phyloP scores from a whole-genome alignment of 192 early-diverging fungal genomes.

The Coemansia sp. region DNA sequence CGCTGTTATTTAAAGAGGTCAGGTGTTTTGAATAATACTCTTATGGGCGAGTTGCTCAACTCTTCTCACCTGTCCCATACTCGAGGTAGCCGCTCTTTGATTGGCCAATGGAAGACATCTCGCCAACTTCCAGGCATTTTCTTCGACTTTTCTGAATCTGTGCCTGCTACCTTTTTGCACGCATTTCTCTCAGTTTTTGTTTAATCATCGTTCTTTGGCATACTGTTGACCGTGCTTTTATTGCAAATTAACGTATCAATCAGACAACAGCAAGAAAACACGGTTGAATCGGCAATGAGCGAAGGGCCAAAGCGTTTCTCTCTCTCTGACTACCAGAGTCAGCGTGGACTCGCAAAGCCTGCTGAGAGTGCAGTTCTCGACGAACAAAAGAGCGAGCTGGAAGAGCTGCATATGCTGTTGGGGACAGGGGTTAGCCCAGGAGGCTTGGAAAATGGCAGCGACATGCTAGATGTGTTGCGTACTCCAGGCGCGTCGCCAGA shows the following conservation, averaged over 20 bases:
- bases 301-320: constrained; percentile 55
- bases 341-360: constrained; percentile 39
- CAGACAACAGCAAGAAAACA: background rate
- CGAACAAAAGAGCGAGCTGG: constrained; percentile 51
- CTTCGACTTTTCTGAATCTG: background rate
- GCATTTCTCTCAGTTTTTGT: background rate
- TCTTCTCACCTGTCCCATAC: background rate
- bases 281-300: constrained; percentile 21
- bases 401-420: constrained; percentile 55
- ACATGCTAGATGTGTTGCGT: constrained; percentile 23
- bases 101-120: background rate
- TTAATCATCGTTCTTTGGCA: constrained; percentile 3
- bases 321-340: constrained; percentile 54
- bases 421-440: constrained; percentile 23
- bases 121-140: background rate
- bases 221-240: background rate
- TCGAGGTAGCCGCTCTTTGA: background rate
- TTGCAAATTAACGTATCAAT: background rate
- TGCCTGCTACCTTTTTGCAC: background rate
- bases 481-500: constrained; percentile 49
- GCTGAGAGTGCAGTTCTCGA: constrained; percentile 14
- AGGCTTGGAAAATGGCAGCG: background rate
- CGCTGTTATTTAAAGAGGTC: background rate
- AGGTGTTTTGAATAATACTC: background rate
- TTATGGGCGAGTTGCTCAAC: background rate